Conservation (phyloP, 2,329 filamentous ascomycete genomes). For the Botrytis pseudocinerea region DNA sequence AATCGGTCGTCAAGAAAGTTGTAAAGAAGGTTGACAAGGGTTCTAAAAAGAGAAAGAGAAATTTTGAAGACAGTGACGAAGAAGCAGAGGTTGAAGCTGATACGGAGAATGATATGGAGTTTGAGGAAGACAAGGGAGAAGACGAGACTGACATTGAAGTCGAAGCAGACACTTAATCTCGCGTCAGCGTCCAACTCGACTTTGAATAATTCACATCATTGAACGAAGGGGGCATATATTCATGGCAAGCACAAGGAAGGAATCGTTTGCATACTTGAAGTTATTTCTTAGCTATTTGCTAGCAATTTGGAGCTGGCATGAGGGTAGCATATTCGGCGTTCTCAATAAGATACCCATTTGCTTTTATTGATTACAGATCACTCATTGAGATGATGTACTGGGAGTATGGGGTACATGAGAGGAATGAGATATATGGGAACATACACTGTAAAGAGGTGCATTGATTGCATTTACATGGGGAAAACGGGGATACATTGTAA, state of each 20-base stretch:
- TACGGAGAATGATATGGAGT: neutral
- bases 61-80: constrained; percentile 27
- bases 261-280: neutral
- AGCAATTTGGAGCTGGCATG: neutral
- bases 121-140: constrained; percentile 7
- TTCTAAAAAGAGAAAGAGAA: constrained; percentile 24
- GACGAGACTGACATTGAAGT: neutral
- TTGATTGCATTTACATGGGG: neutral
- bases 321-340: neutral
- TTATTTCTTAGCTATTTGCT: neutral
- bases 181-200: neutral
- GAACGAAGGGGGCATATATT: too few relatives aligned
- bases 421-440: neutral
- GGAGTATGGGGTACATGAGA: neutral
- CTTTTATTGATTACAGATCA: neutral
- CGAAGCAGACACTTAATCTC: neutral
- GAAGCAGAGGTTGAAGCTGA: constrained; percentile 24
- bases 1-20: neutral
- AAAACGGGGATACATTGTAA: neutral
- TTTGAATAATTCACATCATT: neutral
- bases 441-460: neutral
- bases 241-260: neutral
- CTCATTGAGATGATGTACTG: neutral
- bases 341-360: constrained; percentile 8
- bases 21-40: constrained; percentile 24